Conservation (phyloP, 257 asterid species). For the Phtheirospermum japonicum region DNA sequence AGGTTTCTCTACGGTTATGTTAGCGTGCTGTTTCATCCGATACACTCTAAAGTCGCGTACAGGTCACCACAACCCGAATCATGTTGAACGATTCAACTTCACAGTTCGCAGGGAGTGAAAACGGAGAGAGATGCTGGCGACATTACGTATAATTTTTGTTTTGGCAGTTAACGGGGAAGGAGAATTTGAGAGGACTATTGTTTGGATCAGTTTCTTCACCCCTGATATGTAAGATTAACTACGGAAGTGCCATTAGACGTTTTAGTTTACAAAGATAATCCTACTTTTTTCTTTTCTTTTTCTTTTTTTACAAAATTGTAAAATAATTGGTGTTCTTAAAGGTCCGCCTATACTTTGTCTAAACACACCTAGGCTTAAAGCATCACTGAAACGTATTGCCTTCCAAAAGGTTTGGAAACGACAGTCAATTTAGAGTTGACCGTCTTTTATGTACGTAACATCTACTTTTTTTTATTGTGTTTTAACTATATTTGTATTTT, state of each 20-base stretch:
- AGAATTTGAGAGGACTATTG: constrained; percentile 22
- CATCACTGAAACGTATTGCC: no score
- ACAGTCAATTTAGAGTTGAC: no score
- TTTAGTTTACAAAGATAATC: neutral
- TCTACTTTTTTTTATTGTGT: no score
- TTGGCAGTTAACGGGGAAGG: constrained; percentile 29
- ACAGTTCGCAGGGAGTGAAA: constrained; percentile 12
- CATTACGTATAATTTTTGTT: constrained; percentile 22
- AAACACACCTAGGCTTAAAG: no score
- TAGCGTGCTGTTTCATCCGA: constrained; percentile 17
- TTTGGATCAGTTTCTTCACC: neutral
- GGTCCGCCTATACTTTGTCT: no score
- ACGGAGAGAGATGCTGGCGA: constrained; percentile 27
- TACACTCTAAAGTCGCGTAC: constrained; percentile 7
- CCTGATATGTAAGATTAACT: constrained; percentile 6
- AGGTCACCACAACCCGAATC: neutral
- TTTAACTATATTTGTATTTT: no score
- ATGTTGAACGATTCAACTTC: neutral
- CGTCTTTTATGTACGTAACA: no score
- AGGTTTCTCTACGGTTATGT: constrained; percentile 30
- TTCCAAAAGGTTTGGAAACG: no score
- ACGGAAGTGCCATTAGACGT: constrained; percentile 18
- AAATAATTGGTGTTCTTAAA: no score
- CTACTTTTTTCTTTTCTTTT: no score
- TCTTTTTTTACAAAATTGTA: no score